Conservation (phyloP, 2,329 filamentous ascomycete genomes). For the Didymosphaeria variabile region DNA sequence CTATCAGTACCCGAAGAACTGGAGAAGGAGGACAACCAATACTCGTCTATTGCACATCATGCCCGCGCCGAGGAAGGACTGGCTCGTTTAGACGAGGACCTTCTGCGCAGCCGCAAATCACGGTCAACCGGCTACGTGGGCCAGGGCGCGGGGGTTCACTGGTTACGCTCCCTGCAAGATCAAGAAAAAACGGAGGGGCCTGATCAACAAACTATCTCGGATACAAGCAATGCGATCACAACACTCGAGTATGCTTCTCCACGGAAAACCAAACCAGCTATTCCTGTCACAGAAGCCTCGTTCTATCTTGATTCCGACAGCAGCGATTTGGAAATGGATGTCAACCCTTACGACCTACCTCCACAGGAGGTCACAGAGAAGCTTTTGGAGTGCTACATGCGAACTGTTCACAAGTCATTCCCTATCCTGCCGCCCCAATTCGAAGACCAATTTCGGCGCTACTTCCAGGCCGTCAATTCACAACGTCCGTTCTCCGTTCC, state of each 20-base stretch:
- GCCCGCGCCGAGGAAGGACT: slow-evolving; percentile 38
- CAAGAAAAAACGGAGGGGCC: background rate
- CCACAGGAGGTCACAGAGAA: slow-evolving; percentile 39
- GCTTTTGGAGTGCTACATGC: slow-evolving; percentile 48
- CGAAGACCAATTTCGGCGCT: slow-evolving; percentile 30
- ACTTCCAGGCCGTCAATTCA: slow-evolving; percentile 20
- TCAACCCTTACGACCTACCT: slow-evolving; percentile 45
- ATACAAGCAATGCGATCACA: background rate
- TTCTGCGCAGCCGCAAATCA: slow-evolving; percentile 37
- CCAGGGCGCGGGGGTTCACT: slow-evolving; percentile 46
- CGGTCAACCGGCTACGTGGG: slow-evolving; percentile 47
- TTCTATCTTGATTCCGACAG: slow-evolving; percentile 49
- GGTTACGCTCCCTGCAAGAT: slow-evolving; percentile 40
- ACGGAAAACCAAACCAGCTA: background rate
- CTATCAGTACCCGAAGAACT: background rate
- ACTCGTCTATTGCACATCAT: slow-evolving; percentile 12
- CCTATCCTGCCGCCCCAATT: slow-evolving; percentile 40
- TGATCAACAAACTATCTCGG: background rate
- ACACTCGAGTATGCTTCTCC: slow-evolving; percentile 23
- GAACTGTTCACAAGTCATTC: slow-evolving; percentile 46
- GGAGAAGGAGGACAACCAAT: background rate
- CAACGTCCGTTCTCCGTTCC: slow-evolving; percentile 23
- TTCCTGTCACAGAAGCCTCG: slow-evolving; percentile 33
- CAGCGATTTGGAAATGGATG: slow-evolving; percentile 33
- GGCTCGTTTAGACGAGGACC: slow-evolving; percentile 41